Base-by-base conservation (phyloP, 306 rosid species). In the Gastrolobium bilobum region DNA sequence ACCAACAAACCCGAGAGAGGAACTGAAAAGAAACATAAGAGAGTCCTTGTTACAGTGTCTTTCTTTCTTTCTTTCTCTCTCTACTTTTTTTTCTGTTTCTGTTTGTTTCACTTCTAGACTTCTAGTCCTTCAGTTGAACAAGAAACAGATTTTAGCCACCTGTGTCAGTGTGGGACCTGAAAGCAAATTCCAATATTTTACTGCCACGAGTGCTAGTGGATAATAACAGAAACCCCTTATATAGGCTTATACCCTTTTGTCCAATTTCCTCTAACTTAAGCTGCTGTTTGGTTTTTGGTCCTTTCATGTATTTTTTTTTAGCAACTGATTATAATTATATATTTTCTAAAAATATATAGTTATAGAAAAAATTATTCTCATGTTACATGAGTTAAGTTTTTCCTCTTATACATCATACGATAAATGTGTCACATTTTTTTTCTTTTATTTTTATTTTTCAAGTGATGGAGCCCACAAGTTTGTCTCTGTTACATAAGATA, bases 61-160 rank as follows among this genome's bases (percentile, higher is more conserved):
- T 59, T 58, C 42, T 70, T 30, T 59, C 26, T 69, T 11, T 10
- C 11, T 3, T 47, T 39, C 2, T 33, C 14, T 56, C 44, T 62
- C 7, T 7, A 2, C 31, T 14, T 62, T 0, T 31, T 38, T n/a
- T 33, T 65, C 9, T 15, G 50, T 7, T 43, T 39, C 44, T 50
- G 35, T 7, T 66, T 77, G 37, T 61, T n/a, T 35, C 26, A 20
- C 26, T 20, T 20, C 0, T 20, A 20, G 26, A 70, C 54, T 59
- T 53, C 10, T 13, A 15, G 37, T 44, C 79, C 51, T 53, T 11
- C 3, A 4, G 29, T 48, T 75, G 76, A 79, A 78, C 71, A 64
- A 51, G 84, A 37, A 70, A 68, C 79, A 71, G 84, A 64, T 64
- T 56, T 0, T 5, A 3, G 89, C 77, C 94, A 88, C 83, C 85